A percentile compares a stretch with the other conserved stretches of the same genome.
These are phyloP conservation scores for Cyclotella kingstonii DNA, from an alignment of 108 stramenopile genomes.

Conservation along the genomic window DNA sequence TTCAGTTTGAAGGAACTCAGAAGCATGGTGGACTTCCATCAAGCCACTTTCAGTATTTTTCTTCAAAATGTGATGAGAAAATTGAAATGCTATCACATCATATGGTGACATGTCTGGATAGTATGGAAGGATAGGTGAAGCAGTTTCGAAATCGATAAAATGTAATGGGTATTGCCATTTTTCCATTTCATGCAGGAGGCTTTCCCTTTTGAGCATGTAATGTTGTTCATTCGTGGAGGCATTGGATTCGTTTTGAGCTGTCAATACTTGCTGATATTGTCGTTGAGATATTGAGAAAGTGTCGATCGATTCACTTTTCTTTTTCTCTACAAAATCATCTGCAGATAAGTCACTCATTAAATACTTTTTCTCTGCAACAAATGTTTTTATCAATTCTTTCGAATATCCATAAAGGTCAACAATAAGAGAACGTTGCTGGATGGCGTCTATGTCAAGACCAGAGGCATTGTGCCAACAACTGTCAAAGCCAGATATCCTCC, in stretches of 20 bases:
- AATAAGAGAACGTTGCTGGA: conserved; percentile 11
- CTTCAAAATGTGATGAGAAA: conserved; percentile 46
- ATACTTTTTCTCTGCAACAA: conserved; percentile 28
- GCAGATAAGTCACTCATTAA: conserved; percentile 31
- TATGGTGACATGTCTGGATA: conserved; percentile 45
- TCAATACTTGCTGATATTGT: conserved; percentile 45
- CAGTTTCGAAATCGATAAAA: conserved; percentile 60
- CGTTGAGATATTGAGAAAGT: conserved; percentile 26
- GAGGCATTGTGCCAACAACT: conserved; percentile 45
- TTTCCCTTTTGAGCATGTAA: conserved; percentile 26
- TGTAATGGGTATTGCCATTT: conserved; percentile 52
- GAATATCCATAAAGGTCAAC: conserved; percentile 29
- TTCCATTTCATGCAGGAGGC: conserved; percentile 27
- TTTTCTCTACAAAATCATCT: conserved; percentile 21
- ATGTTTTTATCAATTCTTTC: conserved; percentile 6
- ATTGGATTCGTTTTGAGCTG: conserved; percentile 14
- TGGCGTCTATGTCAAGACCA: conserved; percentile 13
- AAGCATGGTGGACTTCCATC: conserved; percentile 30
- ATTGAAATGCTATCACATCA: conserved; percentile 49
- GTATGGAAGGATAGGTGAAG: conserved; percentile 41
- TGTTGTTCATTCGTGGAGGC: background rate
- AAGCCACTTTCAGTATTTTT: conserved; percentile 18
- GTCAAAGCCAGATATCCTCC: conserved; percentile 40
- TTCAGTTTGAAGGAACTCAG: conserved; percentile 50
- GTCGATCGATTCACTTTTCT: conserved; percentile 16